These are phyloP conservation scores for Jatropha curcas DNA, from an alignment of 345 rosid species.

Conservation along the genomic window DNA sequence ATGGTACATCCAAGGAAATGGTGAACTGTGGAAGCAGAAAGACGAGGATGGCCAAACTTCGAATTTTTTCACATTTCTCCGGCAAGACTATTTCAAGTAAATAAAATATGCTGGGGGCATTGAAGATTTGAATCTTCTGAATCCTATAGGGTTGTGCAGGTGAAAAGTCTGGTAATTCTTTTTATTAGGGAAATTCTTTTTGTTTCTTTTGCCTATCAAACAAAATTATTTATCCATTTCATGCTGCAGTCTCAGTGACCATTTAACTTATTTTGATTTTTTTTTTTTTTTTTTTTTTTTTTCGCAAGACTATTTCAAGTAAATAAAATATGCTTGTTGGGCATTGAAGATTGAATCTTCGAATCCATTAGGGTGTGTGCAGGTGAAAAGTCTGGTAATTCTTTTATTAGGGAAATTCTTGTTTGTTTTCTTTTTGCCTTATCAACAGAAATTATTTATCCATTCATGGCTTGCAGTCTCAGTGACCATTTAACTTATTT, in stretches of 20 bases:
- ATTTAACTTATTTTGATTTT: not conserved
- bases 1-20: slow-evolving; percentile 67
- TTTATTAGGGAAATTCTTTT: not conserved
- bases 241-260: not conserved
- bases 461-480: too few species aligned
- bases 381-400: too few species aligned
- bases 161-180: slow-evolving; percentile 16
- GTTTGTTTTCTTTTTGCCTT: too few species aligned
- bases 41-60: slow-evolving; percentile 56
- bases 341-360: too few species aligned
- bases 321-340: too few species aligned
- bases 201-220: not conserved
- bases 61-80: slow-evolving; percentile 42
- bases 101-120: not conserved
- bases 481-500: too few species aligned
- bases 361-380: too few species aligned
- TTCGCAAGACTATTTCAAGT: too few species aligned
- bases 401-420: too few species aligned
- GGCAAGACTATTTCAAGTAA: slow-evolving; percentile 61
- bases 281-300: too few species aligned
- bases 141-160: slow-evolving; percentile 6
- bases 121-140: not conserved
- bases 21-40: slow-evolving; percentile 59
- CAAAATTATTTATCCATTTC: not conserved
- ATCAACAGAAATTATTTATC: too few species aligned